These are phyloP conservation scores for Sporothrix schenckii DNA, from an alignment of 2,329 filamentous ascomycete genomes.

Conservation along the genomic window DNA sequence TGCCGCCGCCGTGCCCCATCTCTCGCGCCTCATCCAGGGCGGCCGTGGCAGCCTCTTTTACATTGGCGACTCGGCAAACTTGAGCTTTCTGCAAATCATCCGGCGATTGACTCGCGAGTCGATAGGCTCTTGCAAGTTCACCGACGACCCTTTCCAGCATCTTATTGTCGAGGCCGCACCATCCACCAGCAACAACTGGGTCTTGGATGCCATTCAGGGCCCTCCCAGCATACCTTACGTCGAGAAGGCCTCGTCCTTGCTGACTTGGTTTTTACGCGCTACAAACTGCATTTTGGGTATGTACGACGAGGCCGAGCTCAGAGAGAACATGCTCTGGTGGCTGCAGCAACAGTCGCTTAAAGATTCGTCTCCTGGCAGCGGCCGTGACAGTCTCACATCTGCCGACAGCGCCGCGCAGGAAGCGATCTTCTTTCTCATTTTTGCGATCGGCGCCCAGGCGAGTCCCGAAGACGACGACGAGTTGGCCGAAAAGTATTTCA, in stretches of 20 bases:
- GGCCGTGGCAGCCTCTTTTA: slow-evolving; percentile 44
- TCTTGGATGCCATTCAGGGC: slow-evolving; percentile 34
- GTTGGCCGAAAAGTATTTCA: slow-evolving; percentile 35
- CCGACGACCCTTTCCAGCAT: slow-evolving; percentile 44
- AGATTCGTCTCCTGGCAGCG: slow-evolving; percentile 26
- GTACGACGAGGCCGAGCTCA: slow-evolving; percentile 42
- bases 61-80: slow-evolving; percentile 45
- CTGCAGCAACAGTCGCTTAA: slow-evolving; percentile 34
- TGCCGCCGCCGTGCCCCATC: slow-evolving; percentile 35
- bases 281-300: slow-evolving; percentile 42
- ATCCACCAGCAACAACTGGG: slow-evolving; percentile 40
- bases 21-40: slow-evolving; percentile 43
- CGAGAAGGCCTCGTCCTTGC: slow-evolving; percentile 39
- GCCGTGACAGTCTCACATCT: slow-evolving; percentile 38
- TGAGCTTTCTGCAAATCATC: slow-evolving; percentile 45
- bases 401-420: slow-evolving; percentile 27
- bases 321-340: slow-evolving; percentile 40
- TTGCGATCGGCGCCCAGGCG: slow-evolving; percentile 38
- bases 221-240: slow-evolving; percentile 36
- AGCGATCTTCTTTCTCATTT: slow-evolving; percentile 35
- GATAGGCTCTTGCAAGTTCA: slow-evolving; percentile 42
- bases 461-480: slow-evolving; percentile 32
- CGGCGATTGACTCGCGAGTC: slow-evolving; percentile 42
- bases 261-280: slow-evolving; percentile 42
- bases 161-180: slow-evolving; percentile 44